Conservation (phyloP, 345 rosid species). For the Eucalyptus brandiana region DNA sequence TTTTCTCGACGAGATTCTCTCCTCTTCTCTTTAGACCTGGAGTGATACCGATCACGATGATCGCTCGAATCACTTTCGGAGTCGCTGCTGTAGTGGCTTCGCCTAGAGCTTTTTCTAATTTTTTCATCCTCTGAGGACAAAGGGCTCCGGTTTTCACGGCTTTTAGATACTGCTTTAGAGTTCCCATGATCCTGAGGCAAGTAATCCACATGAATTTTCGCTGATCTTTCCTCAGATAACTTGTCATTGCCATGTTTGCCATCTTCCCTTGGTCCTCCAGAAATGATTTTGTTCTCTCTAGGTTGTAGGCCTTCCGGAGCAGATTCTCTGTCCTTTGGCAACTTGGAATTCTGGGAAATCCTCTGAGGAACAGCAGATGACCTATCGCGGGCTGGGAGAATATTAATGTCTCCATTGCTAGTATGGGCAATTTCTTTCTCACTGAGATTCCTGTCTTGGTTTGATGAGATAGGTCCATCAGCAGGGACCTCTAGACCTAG, state of each 20-base stretch:
- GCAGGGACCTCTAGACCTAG: constrained; percentile 91
- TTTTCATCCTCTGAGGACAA: constrained; percentile 54
- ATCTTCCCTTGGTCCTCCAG: background rate
- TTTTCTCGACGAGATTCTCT: constrained; percentile 46
- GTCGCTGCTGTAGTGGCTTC: constrained; percentile 22
- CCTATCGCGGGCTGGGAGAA: background rate
- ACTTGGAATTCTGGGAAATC: background rate
- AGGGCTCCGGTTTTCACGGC: constrained; percentile 1
- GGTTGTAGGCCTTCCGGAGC: background rate
- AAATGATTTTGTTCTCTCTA: background rate
- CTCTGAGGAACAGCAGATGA: background rate
- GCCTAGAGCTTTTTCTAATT: constrained; percentile 13
- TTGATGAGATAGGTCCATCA: constrained; percentile 26
- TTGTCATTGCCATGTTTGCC: background rate
- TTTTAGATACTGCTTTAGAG: constrained; percentile 8
- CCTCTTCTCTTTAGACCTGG: constrained; percentile 48
- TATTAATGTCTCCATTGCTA: constrained; percentile 1
- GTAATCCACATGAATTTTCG: background rate
- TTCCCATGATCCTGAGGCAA: constrained; percentile 13
- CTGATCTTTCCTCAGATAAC: constrained; percentile 7
- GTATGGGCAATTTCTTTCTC: constrained; percentile 12
- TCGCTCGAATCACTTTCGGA: constrained; percentile 45
- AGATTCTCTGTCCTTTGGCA: background rate
- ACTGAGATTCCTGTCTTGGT: constrained; percentile 1
- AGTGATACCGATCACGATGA: constrained; percentile 18